A percentile compares a stretch with the other conserved stretches of the same genome.
Evolutionary conservation across 345 rosid genomes (phyloP).

Genomic region (Rhodamnia argentea): DNA sequence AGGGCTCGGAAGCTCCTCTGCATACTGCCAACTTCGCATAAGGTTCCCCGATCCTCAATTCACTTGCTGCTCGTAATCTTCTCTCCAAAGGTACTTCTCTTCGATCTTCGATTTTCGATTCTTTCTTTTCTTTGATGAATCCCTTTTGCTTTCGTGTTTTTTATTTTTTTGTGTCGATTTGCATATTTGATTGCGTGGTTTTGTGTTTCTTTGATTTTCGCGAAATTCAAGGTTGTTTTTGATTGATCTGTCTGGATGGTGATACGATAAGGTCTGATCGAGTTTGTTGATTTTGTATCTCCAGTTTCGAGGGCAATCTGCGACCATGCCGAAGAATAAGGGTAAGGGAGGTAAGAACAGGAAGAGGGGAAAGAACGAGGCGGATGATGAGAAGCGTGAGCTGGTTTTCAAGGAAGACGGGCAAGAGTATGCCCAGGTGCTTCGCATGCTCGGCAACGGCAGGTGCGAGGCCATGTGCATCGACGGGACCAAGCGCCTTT

Average conservation of each 20-base stretch:
- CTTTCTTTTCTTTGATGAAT: background rate
- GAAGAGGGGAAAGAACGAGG: constrained; percentile 54
- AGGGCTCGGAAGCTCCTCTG: background rate
- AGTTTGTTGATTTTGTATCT: background rate
- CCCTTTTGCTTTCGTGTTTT: no score
- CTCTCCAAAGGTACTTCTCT: background rate
- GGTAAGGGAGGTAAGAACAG: constrained; percentile 54
- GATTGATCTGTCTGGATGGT: background rate
- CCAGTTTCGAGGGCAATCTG: background rate
- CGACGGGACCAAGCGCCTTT: constrained; percentile 37
- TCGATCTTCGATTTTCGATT: background rate
- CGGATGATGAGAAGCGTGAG: constrained; percentile 47
- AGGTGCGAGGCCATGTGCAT: constrained; percentile 44
- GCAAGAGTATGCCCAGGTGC: constrained; percentile 38
- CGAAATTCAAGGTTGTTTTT: no score
- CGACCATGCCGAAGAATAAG: constrained; percentile 46
- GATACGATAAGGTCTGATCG: background rate
- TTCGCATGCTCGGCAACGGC: constrained; percentile 44
- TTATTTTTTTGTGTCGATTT: background rate
- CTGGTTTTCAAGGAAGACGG: constrained; percentile 48
- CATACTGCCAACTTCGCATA: background rate
- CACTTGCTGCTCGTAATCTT: background rate
- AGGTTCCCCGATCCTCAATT: background rate
- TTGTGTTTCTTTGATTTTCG: background rate
- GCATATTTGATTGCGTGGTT: background rate